Percentiles rank a stretch among this genome's conserved stretches.
These are phyloP conservation scores for Isoetes taiwanensis DNA, from an alignment of 75 land plant species.

Conservation along the genomic window DNA sequence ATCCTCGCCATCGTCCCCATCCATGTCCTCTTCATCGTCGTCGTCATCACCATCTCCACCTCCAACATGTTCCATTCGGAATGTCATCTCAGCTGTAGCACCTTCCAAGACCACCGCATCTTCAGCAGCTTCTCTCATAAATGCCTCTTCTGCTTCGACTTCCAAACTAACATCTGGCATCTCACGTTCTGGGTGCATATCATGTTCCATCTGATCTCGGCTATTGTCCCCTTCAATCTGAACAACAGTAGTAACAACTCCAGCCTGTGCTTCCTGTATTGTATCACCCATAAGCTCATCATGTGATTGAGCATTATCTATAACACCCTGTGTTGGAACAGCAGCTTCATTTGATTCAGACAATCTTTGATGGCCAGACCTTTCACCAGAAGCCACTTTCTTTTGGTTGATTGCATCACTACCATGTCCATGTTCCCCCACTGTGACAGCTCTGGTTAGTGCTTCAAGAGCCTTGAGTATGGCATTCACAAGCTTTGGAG, in stretches of 20 bases:
- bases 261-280: conserved; percentile 7
- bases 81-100: conserved; percentile 41
- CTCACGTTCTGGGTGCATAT: conserved; percentile 11
- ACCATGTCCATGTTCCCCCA: conserved; percentile 45
- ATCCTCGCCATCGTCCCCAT: conserved; percentile 42
- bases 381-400: conserved; percentile 17
- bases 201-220: conserved; percentile 19
- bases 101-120: conserved; percentile 39
- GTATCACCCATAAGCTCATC: conserved; percentile 17
- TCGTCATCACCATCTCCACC: conserved; percentile 58
- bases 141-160: conserved; percentile 40
- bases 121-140: conserved; percentile 63
- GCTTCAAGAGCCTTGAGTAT: conserved; percentile 79
- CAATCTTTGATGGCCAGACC: neutral
- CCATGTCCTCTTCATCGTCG: conserved; percentile 45
- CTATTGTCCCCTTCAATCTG: conserved; percentile 32
- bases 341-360: conserved; percentile 15
- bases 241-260: conserved; percentile 22
- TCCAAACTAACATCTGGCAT: conserved; percentile 4
- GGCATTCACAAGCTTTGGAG: conserved; percentile 59
- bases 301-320: conserved; percentile 30
- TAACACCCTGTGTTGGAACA: conserved; percentile 42
- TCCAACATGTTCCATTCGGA: conserved; percentile 44
- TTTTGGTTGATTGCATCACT: conserved; percentile 40
- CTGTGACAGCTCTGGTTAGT: conserved; percentile 74